Conservation (phyloP, 202 grass and related monocot species). For the Dendrocalamus latiflorus region DNA sequence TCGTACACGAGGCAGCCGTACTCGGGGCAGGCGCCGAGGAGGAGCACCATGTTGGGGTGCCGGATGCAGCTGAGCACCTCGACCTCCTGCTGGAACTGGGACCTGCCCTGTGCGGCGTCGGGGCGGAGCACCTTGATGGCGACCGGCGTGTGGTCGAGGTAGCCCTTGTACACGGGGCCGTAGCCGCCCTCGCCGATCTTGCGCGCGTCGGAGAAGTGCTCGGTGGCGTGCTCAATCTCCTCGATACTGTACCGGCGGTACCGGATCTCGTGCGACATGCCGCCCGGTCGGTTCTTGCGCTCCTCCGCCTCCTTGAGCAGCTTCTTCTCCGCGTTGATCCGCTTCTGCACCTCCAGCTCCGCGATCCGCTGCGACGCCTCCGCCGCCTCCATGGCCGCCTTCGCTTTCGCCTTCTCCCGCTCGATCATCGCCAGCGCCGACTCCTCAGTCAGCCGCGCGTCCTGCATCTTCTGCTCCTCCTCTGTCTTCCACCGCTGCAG, state of each 20-base stretch:
- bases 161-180: conserved; percentile 67
- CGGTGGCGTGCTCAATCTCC: conserved; percentile 64
- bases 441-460: conserved; percentile 51
- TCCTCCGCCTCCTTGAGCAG: conserved; percentile 67
- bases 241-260: conserved; percentile 79
- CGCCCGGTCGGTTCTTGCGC: conserved; percentile 36
- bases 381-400: conserved; percentile 69
- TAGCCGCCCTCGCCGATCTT: conserved; percentile 90
- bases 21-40: conserved; percentile 80
- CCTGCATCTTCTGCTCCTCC: conserved; percentile 50
- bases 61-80: conserved; percentile 85
- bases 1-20: conserved; percentile 86
- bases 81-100: conserved; percentile 85
- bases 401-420: conserved; percentile 64
- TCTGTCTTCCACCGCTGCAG: conserved; percentile 68
- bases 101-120: conserved; percentile 72
- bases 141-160: conserved; percentile 73
- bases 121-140: conserved; percentile 81
- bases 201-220: conserved; percentile 40
- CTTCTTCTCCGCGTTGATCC: conserved; percentile 67
- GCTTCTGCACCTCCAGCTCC: conserved; percentile 66
- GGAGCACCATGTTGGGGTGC: conserved; percentile 93
- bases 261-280: conserved; percentile 34
- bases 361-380: conserved; percentile 68
- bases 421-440: conserved; percentile 52